These are phyloP conservation scores for Catunica adiposa DNA, from an alignment of 2,329 filamentous ascomycete genomes.

Conservation along the genomic window DNA sequence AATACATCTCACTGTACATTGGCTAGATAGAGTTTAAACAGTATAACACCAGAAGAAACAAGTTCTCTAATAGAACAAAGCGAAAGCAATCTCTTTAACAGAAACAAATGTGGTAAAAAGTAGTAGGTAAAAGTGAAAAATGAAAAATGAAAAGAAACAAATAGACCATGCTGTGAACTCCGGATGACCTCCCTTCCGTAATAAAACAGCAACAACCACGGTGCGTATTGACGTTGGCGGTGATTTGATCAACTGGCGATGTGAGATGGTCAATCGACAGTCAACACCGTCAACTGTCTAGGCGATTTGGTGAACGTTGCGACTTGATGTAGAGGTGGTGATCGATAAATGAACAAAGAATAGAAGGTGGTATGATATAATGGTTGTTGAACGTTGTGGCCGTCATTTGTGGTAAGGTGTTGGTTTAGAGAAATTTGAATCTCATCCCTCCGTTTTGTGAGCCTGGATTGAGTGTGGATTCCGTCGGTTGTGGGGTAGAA, in stretches of 20 bases:
- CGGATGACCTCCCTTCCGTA: constrained; percentile 5
- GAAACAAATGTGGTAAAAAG: not conserved
- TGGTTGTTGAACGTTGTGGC: not conserved
- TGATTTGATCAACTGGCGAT: not conserved
- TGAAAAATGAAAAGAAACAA: not conserved
- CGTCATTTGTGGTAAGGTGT: not conserved
- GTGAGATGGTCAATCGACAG: not conserved
- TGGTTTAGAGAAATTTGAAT: constrained; percentile 1
- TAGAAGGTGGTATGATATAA: not conserved
- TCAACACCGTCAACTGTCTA: too few species aligned
- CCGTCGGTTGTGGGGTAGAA: not conserved
- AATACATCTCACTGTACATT: too few species aligned
- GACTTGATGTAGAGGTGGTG: not conserved
- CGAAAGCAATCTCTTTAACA: not conserved
- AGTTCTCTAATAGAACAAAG: too few species aligned
- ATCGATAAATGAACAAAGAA: not conserved
- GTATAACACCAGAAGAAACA: too few species aligned
- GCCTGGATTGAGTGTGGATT: constrained; percentile 10
- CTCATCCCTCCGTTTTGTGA: constrained; percentile 8
- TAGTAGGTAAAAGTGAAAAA: not conserved
- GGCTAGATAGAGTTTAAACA: too few species aligned
- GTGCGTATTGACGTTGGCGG: not conserved
- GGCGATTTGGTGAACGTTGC: constrained; percentile 4
- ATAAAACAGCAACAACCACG: constrained; percentile 4
- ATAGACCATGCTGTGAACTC: constrained; percentile 7